Evolutionary conservation across 2,329 filamentous ascomycete species (phyloP).

Genomic region (Aspergillus pseudoglaucus): DNA sequence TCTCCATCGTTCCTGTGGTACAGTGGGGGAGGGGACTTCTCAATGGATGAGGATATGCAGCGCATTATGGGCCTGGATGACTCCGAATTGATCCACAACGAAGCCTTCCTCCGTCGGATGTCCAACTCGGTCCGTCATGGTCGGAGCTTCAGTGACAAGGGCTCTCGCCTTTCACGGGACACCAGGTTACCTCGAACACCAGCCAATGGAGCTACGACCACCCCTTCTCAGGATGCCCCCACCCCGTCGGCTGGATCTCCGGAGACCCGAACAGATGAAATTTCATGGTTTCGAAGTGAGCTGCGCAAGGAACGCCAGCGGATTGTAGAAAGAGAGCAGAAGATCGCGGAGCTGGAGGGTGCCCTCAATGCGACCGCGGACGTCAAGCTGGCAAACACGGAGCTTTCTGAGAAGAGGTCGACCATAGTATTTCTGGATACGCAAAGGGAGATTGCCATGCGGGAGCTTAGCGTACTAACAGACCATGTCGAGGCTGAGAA

Average conservation of each 20-base stretch:
- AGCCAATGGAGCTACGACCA: slow-evolving; percentile 43
- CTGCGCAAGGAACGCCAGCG: slow-evolving; percentile 76
- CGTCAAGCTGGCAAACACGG: slow-evolving; percentile 74
- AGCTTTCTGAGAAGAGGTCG: slow-evolving; percentile 85
- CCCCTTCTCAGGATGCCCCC: slow-evolving; percentile 55
- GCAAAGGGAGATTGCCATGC: slow-evolving; percentile 90
- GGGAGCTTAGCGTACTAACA: slow-evolving; percentile 81
- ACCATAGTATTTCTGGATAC: slow-evolving; percentile 92
- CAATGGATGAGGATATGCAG: slow-evolving; percentile 91
- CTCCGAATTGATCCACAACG: slow-evolving; percentile 44
- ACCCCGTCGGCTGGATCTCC: slow-evolving; percentile 63
- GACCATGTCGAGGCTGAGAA: slow-evolving; percentile 84
- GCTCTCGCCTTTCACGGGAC: slow-evolving; percentile 52
- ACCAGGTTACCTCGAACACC: slow-evolving; percentile 66
- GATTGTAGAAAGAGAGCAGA: slow-evolving; percentile 77
- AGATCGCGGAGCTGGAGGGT: slow-evolving; percentile 70
- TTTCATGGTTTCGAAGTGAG: slow-evolving; percentile 61
- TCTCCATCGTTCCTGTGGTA: slow-evolving; percentile 66
- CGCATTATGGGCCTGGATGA: slow-evolving; percentile 77
- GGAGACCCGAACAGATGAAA: slow-evolving; percentile 49
- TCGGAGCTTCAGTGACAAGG: slow-evolving; percentile 72
- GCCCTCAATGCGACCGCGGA: slow-evolving; percentile 53
- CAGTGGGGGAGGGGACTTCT: slow-evolving; percentile 78
- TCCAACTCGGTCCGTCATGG: slow-evolving; percentile 93
- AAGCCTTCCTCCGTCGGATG: slow-evolving; percentile 77